Percentiles rank a stretch among this genome's conserved stretches.
Evolutionary conservation across 1,139 yeast species (phyloP).

Genomic region (Chernovozyma aurita): DNA sequence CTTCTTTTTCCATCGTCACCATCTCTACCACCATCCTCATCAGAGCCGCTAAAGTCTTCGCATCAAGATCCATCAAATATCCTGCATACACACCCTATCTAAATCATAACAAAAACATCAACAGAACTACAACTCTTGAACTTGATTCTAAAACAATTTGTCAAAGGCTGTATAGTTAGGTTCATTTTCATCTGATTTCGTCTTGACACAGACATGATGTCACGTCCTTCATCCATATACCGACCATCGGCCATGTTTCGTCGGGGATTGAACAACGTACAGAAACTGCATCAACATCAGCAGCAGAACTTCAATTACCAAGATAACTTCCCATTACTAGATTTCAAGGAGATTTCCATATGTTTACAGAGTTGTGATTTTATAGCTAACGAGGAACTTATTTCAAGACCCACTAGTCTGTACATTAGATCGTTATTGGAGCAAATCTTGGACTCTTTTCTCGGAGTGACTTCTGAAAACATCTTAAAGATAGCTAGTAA

Average conservation of each 20-base stretch:
- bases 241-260: slow-evolving; percentile 5
- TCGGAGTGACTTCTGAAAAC: slow-evolving; percentile 53
- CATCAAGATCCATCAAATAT: too few relatives aligned
- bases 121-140: too few relatives aligned
- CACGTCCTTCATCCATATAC: slow-evolving; percentile 5
- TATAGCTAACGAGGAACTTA: slow-evolving; percentile 56
- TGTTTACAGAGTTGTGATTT: slow-evolving; percentile 65
- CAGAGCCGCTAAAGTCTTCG: too few relatives aligned
- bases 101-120: too few relatives aligned
- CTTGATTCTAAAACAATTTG: too few relatives aligned
- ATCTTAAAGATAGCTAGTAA: slow-evolving; percentile 22
- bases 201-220: slow-evolving; percentile 1
- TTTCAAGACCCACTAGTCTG: slow-evolving; percentile 61
- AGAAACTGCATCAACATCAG: neutral
- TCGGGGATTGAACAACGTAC: slow-evolving; percentile 1
- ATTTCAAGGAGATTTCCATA: slow-evolving; percentile 55
- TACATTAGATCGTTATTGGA: slow-evolving; percentile 61
- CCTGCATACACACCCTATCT: too few relatives aligned
- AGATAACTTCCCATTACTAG: slow-evolving; percentile 63
- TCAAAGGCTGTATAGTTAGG: too few relatives aligned
- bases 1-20: too few relatives aligned
- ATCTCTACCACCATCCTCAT: too few relatives aligned
- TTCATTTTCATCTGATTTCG: too few relatives aligned
- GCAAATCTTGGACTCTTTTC: slow-evolving; percentile 66
- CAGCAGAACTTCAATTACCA: slow-evolving; percentile 9